These are phyloP conservation scores for Adenanthera pavonina DNA, from an alignment of 306 rosid species.

Conservation along the genomic window DNA sequence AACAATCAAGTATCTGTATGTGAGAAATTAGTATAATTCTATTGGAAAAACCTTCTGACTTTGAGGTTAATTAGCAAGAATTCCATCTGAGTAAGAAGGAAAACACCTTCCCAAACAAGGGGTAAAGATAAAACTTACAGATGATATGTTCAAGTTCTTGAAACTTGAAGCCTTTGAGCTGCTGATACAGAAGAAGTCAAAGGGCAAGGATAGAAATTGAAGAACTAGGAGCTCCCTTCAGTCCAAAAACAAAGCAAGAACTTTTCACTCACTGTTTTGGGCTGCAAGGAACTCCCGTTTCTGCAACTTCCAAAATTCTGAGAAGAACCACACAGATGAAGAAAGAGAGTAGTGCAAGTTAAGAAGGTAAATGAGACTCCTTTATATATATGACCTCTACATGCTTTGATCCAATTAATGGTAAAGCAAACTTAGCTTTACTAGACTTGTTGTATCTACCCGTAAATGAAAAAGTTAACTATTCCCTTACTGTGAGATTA, in stretches of 20 bases:
- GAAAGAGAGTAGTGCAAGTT: constrained; percentile 9
- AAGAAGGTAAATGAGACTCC: constrained; percentile 11
- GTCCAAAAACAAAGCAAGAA: constrained; percentile 59
- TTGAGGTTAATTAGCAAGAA: background rate
- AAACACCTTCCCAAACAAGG: background rate
- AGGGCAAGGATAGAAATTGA: constrained; percentile 45
- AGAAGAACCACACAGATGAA: constrained; percentile 1
- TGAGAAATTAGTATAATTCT: constrained; percentile 3
- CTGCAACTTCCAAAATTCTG: constrained; percentile 51
- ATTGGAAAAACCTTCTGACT: background rate
- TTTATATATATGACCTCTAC: constrained; percentile 30
- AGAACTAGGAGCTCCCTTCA: constrained; percentile 86
- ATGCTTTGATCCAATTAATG: constrained; percentile 30
- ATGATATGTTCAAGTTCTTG: background rate
- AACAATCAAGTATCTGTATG: background rate
- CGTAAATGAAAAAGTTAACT: constrained; percentile 27
- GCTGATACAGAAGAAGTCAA: constrained; percentile 9
- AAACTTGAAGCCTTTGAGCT: background rate
- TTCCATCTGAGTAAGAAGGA: background rate
- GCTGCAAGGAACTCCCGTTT: constrained; percentile 68
- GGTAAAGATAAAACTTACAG: constrained; percentile 2
- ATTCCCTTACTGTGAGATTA: constrained; percentile 31
- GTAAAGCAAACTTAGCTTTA: constrained; percentile 20
- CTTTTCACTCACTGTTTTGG: constrained; percentile 49
- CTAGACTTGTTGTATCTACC: constrained; percentile 15